phyloP scores from a whole-genome alignment of 495 filamentous ascomycete genomes.

The Neurospora hispaniola region DNA sequence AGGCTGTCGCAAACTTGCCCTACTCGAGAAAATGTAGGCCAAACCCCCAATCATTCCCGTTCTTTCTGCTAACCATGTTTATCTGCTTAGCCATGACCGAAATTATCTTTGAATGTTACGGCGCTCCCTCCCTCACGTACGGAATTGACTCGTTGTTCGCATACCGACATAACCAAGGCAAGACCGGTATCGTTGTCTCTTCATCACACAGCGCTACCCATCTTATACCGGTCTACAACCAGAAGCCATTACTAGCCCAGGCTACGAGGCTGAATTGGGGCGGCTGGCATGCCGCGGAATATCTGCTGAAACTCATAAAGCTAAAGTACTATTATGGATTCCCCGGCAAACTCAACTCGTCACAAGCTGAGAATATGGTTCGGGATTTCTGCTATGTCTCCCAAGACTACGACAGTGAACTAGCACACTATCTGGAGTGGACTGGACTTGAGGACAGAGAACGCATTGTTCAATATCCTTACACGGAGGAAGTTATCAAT shows the following conservation, averaged over 20 bases:
- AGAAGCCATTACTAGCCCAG: slow-evolving; percentile 70
- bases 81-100: slow-evolving; percentile 73
- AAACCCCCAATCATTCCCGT: neutral
- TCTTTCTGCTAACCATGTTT: neutral
- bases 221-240: slow-evolving; percentile 84
- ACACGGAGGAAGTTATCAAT: slow-evolving; percentile 74
- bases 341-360: slow-evolving; percentile 69
- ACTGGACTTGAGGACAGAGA: slow-evolving; percentile 82
- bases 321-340: slow-evolving; percentile 85
- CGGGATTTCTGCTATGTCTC: slow-evolving; percentile 87
- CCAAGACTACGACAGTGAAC: slow-evolving; percentile 66
- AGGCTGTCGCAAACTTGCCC: slow-evolving; percentile 78
- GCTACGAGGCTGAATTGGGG: slow-evolving; percentile 92
- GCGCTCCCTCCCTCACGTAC: slow-evolving; percentile 75
- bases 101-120: slow-evolving; percentile 91
- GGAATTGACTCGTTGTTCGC: slow-evolving; percentile 95
- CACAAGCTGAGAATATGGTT: slow-evolving; percentile 78
- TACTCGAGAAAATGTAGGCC: slow-evolving; percentile 76
- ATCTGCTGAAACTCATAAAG: slow-evolving; percentile 74
- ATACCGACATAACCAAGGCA: slow-evolving; percentile 81
- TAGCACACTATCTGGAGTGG: slow-evolving; percentile 69
- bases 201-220: slow-evolving; percentile 91
- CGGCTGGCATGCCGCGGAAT: slow-evolving; percentile 78
- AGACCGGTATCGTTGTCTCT: slow-evolving; percentile 79
- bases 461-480: slow-evolving; percentile 82